Evolutionary conservation across 805 yeast genomes (phyloP).

Genomic region (Schizosaccharomyces japonicus): DNA sequence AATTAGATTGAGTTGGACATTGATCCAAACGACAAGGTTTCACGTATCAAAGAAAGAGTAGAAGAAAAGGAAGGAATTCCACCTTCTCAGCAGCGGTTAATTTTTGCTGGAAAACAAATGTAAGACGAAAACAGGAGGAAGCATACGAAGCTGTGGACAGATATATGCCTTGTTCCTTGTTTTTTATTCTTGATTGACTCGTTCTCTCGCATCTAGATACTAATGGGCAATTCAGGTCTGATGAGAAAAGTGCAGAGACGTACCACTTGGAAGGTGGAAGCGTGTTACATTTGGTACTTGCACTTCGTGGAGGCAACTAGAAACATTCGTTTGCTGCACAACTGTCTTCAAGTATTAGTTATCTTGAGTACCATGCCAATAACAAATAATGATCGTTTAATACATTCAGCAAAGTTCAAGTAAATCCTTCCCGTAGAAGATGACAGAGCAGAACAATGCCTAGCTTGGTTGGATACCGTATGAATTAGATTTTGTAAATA

Average conservation of each 20-base stretch:
- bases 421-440: too few species aligned
- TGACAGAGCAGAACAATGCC: too few species aligned
- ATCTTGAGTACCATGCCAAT: too few species aligned
- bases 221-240: conserved; percentile 26
- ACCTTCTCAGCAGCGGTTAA: conserved; percentile 79
- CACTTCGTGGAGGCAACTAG: conserved; percentile 73
- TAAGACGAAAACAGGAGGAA: conserved; percentile 16
- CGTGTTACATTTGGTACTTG: conserved; percentile 57
- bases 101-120: conserved; percentile 79
- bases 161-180: not conserved
- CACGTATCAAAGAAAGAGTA: conserved; percentile 64
- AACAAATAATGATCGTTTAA: too few species aligned
- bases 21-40: conserved; percentile 41
- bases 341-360: too few species aligned
- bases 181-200: not conserved
- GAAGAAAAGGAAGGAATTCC: conserved; percentile 96
- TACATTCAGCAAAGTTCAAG: too few species aligned
- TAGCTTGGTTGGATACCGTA: too few species aligned
- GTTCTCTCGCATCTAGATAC: not conserved
- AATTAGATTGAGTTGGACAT: conserved; percentile 42
- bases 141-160: not conserved
- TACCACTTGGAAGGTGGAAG: conserved; percentile 50
- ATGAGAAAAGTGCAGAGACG: conserved; percentile 44
- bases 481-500: too few species aligned
- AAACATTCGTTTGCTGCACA: too few species aligned